These are phyloP conservation scores for Halophytophthora polymorphica DNA, from an alignment of 352 stramenopile species.

Conservation along the genomic window DNA sequence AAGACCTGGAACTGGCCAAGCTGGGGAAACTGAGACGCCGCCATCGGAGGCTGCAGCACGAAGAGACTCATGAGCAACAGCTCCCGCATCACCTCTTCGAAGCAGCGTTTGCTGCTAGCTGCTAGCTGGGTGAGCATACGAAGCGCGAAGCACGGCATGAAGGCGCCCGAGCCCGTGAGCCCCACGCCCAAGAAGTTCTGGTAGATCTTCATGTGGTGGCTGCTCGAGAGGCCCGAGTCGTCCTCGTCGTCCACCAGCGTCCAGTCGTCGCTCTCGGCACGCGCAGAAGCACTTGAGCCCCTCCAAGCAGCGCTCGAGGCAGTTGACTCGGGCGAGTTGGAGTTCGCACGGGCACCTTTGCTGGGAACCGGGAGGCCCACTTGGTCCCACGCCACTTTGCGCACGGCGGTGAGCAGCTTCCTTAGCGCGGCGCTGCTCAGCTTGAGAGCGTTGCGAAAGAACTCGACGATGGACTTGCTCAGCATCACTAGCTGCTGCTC, in stretches of 20 bases:
- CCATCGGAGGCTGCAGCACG: conserved; percentile 32
- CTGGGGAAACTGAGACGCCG: conserved; percentile 48
- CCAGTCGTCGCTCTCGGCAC: conserved; percentile 10
- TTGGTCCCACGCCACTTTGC: conserved; percentile 69
- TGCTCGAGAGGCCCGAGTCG: conserved; percentile 34
- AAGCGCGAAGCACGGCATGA: conserved; percentile 70
- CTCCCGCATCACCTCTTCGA: conserved; percentile 74
- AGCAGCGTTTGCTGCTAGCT: conserved; percentile 65
- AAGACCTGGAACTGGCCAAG: conserved; percentile 72
- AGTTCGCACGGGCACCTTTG: conserved; percentile 9
- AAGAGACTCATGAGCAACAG: conserved; percentile 74
- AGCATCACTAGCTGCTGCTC: conserved; percentile 87
- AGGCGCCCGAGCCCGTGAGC: conserved; percentile 49
- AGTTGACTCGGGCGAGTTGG: conserved; percentile 5
- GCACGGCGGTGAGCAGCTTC: conserved; percentile 58
- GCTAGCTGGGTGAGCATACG: conserved; percentile 82
- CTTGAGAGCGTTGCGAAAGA: conserved; percentile 72
- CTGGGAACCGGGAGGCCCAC: conserved; percentile 47
- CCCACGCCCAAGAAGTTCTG: conserved; percentile 75
- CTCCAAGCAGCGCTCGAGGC: conserved; percentile 1
- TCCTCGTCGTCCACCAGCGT: conserved; percentile 32
- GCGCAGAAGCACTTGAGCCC: too few relatives aligned
- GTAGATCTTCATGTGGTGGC: conserved; percentile 78
- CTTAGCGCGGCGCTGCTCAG: conserved; percentile 56
- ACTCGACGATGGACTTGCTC: conserved; percentile 81